A percentile compares a stretch with the other conserved stretches of the same genome.
These are phyloP conservation scores for Solanum verrucosum DNA, from an alignment of 257 asterid genomes.

Conservation along the genomic window DNA sequence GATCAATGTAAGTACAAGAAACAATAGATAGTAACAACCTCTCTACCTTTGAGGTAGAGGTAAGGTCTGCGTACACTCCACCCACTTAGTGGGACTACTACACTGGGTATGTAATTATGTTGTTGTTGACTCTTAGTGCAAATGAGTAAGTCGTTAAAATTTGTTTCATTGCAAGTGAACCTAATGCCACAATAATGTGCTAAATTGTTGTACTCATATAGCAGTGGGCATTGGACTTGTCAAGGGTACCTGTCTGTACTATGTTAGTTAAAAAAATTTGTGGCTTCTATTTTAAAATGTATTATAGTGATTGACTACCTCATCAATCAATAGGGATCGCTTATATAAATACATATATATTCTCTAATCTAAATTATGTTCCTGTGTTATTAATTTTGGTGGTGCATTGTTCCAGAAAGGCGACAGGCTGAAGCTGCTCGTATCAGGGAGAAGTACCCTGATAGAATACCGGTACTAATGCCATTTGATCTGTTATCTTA, in stretches of 20 bases:
- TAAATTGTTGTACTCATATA: background rate
- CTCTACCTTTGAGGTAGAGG: background rate
- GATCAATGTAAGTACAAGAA: background rate
- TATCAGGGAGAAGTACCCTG: conserved; percentile 94
- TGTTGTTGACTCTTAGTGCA: background rate
- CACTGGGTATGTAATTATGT: background rate
- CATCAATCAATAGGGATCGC: background rate
- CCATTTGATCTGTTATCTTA: background rate
- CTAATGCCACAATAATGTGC: background rate
- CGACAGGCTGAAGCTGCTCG: conserved; percentile 96
- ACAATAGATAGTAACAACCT: background rate
- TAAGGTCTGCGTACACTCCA: background rate
- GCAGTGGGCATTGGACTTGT: background rate
- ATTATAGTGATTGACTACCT: background rate
- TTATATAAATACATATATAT: background rate
- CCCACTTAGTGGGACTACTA: background rate
- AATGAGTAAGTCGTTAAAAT: background rate
- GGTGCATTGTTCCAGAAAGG: conserved; percentile 42
- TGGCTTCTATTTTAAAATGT: background rate
- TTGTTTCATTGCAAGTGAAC: background rate
- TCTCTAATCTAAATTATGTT: background rate
- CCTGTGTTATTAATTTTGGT: background rate
- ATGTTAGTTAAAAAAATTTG: no score
- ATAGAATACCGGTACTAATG: conserved; percentile 76
- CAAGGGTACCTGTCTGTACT: background rate